phyloP scores from a whole-genome alignment of 257 asterid genomes.

The Coffea canephora region DNA sequence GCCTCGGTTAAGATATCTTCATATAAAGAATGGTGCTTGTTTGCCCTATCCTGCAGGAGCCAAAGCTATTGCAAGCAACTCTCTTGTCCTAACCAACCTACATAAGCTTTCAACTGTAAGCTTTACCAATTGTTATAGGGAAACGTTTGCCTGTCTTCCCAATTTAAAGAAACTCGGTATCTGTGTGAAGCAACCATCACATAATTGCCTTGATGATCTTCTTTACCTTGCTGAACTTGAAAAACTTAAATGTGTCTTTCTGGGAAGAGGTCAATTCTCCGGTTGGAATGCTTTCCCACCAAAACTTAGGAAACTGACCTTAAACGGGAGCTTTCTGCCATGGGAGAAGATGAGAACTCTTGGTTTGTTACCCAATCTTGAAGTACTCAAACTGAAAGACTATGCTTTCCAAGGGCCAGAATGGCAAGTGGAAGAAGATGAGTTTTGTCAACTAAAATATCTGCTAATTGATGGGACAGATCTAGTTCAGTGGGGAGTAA shows the following conservation, averaged over 20 bases:
- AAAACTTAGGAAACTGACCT: background rate
- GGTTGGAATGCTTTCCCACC: constrained; percentile 25
- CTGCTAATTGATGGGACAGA: constrained; percentile 9
- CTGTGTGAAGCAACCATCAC: constrained; percentile 10
- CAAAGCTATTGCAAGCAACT: constrained; percentile 8
- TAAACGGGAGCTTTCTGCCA: constrained; percentile 5
- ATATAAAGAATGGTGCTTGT: constrained; percentile 14
- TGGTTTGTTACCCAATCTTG: constrained; percentile 5
- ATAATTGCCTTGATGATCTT: constrained; percentile 10
- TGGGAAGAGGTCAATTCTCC: constrained; percentile 11
- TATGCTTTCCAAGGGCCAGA: background rate
- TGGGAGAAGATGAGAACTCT: constrained; percentile 4
- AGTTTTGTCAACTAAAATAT: constrained; percentile 1
- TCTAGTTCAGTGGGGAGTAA: constrained; percentile 8
- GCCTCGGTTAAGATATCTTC: constrained; percentile 30
- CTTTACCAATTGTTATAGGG: constrained; percentile 19
- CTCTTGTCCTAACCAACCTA: constrained; percentile 14
- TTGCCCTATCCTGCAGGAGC: background rate
- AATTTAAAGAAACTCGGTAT: constrained; percentile 29
- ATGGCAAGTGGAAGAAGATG: background rate
- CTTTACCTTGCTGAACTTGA: constrained; percentile 23
- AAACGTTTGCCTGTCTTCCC: constrained; percentile 18
- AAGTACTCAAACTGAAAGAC: constrained; percentile 10
- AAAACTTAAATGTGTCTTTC: constrained; percentile 18
- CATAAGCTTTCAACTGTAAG: constrained; percentile 24